Evolutionary conservation across 306 rosid species (phyloP), one percentile per base, ranked within the genome.

Genomic region (Fragaria ananassa): DNA sequence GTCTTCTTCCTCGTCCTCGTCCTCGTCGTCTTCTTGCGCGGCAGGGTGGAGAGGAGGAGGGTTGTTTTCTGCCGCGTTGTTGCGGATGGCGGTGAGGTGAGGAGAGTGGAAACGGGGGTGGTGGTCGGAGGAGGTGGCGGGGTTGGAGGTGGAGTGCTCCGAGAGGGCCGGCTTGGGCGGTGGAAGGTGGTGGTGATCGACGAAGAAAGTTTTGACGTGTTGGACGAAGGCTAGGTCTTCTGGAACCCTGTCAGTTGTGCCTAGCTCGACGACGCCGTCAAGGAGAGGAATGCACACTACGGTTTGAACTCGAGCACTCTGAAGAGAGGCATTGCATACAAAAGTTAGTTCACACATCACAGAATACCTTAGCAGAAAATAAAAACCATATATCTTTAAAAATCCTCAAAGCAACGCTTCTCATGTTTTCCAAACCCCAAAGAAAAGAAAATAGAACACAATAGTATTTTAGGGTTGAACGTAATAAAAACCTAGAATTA

Each of bases 231-330:
- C 89, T 54, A 83, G 73, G 68, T 95, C 97, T 82, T 95, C 96
- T 68, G 82, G 83, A 57, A 92, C 98, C 95, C 80, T 92, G 5
- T 90, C 93, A 0, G 86, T 88, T 57, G 97, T 87, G 79, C 99
- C 99, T 0, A 95, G 71, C 72, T 95, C 99, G n/a, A 95, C 97
- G 17, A 95, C 97, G 47, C 97, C 99, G 67, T 88, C 93, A 14
- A 88, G 79, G 10, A 95, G 75, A 60, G 99, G 99, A 87, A 95
- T 88, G 86, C 99, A 95, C 64, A 95, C 87, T 63, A 95, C 98
- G 0, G 99, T 92, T 93, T 95, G 97, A 70, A 95, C 79, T 14
- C 82, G 84, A 85, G 97, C 99, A 85, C 99, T 95, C 99, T 95
- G 83, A 35, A 67, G 71, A 39, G 12, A 54, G 13, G 4, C 18